Conservation (phyloP, 2,329 filamentous ascomycete genomes). For the Colletotrichum neosansevieriae region DNA sequence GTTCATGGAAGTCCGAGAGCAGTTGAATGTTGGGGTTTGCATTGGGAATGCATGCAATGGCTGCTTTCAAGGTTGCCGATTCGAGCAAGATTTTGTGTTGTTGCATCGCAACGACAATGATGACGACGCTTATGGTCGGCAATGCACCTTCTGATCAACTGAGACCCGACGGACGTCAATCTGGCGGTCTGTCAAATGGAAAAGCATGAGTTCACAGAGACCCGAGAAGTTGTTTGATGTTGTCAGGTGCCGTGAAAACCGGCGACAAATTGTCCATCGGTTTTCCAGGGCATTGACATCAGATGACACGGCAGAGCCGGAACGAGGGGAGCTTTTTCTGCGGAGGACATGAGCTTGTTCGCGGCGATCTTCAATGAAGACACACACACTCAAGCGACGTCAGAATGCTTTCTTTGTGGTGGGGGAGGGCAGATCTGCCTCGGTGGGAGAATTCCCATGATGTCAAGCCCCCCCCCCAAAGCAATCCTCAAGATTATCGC, state of each 20-base stretch:
- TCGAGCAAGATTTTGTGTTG: background rate
- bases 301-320: slow-evolving; percentile 1
- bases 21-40: background rate
- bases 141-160: background rate
- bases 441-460: slow-evolving; percentile 8
- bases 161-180: background rate
- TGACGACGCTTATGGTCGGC: background rate
- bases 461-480: background rate
- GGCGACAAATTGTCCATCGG: background rate
- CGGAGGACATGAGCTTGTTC: slow-evolving; percentile 16
- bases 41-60: background rate
- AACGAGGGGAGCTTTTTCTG: background rate
- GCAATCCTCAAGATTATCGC: background rate
- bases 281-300: slow-evolving; percentile 7
- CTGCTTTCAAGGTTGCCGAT: background rate
- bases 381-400: slow-evolving; percentile 1
- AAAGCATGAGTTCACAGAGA: background rate
- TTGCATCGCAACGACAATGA: background rate
- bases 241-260: background rate
- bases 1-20: background rate
- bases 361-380: slow-evolving; percentile 4
- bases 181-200: background rate
- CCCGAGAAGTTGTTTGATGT: background rate
- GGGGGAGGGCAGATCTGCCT: background rate
- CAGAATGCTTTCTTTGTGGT: slow-evolving; percentile 7